Conservation (phyloP, 371 early-diverging fungal genomes). For the Rhizopus stolonifer region DNA sequence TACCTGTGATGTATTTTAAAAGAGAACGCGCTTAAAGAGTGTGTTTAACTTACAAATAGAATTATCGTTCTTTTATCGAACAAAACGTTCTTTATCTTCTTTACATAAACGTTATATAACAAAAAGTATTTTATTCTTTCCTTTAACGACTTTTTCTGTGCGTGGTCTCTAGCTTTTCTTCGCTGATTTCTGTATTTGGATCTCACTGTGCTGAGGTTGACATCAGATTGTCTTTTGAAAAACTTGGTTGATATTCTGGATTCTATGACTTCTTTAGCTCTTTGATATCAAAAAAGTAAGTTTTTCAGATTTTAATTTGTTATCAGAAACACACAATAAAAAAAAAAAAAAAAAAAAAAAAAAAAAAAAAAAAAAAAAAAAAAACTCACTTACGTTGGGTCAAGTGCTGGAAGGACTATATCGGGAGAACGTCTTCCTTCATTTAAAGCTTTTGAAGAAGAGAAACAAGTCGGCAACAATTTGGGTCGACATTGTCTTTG, state of each 20-base stretch:
- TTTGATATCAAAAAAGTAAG: neutral
- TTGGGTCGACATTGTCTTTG: conserved; percentile 18
- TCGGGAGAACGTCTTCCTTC: conserved; percentile 6
- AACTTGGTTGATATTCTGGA: conserved; percentile 7
- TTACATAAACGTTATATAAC: conserved; percentile 5
- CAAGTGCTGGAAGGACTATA: conserved; percentile 36
- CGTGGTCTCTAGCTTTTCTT: conserved; percentile 11
- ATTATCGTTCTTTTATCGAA: conserved; percentile 28
- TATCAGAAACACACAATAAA: no score
- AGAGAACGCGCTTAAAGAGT: neutral
- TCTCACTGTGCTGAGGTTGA: conserved; percentile 33
- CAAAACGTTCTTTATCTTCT: conserved; percentile 12
- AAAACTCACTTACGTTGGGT: conserved; percentile 21
- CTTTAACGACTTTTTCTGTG: conserved; percentile 6
- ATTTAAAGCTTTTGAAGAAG: neutral
- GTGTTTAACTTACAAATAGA: conserved; percentile 16
- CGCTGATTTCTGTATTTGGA: conserved; percentile 32
- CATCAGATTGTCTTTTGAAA: conserved; percentile 19
- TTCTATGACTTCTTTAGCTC: conserved; percentile 24
- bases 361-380: neutral
- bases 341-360: no score
- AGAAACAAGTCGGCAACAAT: neutral
- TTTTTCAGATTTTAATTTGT: neutral
- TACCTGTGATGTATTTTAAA: conserved; percentile 29
- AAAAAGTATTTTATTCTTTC: conserved; percentile 8